phyloP scores from a whole-genome alignment of 768 basidiomycete species.

The Auricularia sp. region DNA sequence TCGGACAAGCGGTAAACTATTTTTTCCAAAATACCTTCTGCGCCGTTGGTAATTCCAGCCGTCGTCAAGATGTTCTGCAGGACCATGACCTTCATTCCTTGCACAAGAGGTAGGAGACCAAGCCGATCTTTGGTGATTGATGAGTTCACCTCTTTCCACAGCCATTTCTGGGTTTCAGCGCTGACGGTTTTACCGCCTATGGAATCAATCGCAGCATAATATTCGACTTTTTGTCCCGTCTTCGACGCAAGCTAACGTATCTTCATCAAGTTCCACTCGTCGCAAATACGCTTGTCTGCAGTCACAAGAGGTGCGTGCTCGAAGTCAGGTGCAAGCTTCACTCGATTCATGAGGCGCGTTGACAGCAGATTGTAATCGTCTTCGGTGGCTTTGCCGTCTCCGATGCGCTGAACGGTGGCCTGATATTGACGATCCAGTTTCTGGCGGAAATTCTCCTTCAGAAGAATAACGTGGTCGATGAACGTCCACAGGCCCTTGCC shows the following conservation, averaged over 20 bases:
- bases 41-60: slow-evolving; percentile 1
- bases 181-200: not conserved
- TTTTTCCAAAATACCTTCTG: not conserved
- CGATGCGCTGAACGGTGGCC: not conserved
- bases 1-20: not conserved
- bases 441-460: not conserved
- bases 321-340: not conserved
- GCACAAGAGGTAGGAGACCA: slow-evolving; percentile 1
- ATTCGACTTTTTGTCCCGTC: not conserved
- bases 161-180: not conserved
- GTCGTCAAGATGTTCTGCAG: slow-evolving; percentile 1
- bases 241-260: not conserved
- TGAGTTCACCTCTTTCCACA: not conserved
- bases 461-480: not conserved
- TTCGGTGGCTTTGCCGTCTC: not conserved
- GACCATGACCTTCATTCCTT: slow-evolving; percentile 3
- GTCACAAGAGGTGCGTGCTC: not conserved
- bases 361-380: not conserved
- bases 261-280: not conserved
- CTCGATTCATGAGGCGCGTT: not conserved
- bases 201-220: not conserved
- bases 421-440: not conserved
- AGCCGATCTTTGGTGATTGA: not conserved
- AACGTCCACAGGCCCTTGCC: not conserved
- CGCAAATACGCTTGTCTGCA: not conserved